These are phyloP conservation scores for Kandelia obovata DNA, from an alignment of 345 rosid species.

Conservation along the genomic window DNA sequence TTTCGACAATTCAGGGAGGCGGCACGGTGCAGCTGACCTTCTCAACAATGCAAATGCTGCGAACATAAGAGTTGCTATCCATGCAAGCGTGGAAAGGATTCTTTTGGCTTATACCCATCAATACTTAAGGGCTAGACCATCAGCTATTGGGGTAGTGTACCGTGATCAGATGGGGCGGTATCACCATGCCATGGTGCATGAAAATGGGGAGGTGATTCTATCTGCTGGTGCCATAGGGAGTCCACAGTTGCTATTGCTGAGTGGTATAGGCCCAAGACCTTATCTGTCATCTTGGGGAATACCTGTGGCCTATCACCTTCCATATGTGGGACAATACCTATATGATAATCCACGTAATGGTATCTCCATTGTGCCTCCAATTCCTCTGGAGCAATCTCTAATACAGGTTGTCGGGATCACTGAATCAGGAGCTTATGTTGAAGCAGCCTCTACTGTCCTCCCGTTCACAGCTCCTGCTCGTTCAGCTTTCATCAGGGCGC, in stretches of 20 bases:
- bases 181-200: constrained; percentile 79
- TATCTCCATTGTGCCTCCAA: constrained; percentile 73
- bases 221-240: constrained; percentile 92
- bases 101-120: constrained; percentile 50
- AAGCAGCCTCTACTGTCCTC: constrained; percentile 76
- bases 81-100: constrained; percentile 80
- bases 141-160: constrained; percentile 71
- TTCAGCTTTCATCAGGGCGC: constrained; percentile 53
- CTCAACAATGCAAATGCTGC: constrained; percentile 52
- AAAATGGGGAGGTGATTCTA: constrained; percentile 69
- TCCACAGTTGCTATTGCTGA: constrained; percentile 76
- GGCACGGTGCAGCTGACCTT: constrained; percentile 84
- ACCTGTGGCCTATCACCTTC: constrained; percentile 68
- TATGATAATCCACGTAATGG: constrained; percentile 88
- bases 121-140: constrained; percentile 23
- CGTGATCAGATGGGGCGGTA: constrained; percentile 61
- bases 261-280: constrained; percentile 82
- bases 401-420: constrained; percentile 91
- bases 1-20: constrained; percentile 60
- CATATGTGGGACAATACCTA: constrained; percentile 68
- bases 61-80: constrained; percentile 60
- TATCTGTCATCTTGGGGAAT: constrained; percentile 90
- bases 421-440: constrained; percentile 65
- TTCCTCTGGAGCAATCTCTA: constrained; percentile 76
- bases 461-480: constrained; percentile 59